phyloP scores from a whole-genome alignment of 371 early-diverging fungal species.

The Entomophthora muscae region DNA sequence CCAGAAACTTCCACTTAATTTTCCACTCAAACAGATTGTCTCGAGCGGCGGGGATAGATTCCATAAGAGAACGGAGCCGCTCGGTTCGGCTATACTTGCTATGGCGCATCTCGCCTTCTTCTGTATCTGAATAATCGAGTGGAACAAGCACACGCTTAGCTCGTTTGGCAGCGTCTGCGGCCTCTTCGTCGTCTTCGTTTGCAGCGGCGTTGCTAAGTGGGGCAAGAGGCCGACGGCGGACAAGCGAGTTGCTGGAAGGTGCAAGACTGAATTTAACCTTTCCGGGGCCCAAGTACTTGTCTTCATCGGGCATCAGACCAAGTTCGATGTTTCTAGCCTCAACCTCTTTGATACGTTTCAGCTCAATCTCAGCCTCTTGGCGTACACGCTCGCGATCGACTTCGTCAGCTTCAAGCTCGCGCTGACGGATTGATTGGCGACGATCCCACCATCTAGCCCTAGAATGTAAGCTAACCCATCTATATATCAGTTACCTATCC shows the following conservation, averaged over 20 bases:
- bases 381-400: conserved; percentile 16
- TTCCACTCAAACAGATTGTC: conserved; percentile 52
- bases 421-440: conserved; percentile 32
- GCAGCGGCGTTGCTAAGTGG: conserved; percentile 24
- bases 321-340: conserved; percentile 10
- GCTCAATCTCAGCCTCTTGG: conserved; percentile 9
- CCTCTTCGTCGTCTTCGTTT: conserved; percentile 35
- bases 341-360: neutral
- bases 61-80: conserved; percentile 24
- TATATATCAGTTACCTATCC: conserved; percentile 26
- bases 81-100: conserved; percentile 10
- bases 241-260: conserved; percentile 9
- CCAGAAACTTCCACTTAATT: conserved; percentile 57
- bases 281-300: conserved; percentile 7
- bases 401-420: conserved; percentile 29
- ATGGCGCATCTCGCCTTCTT: conserved; percentile 11
- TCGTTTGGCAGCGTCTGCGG: conserved; percentile 16
- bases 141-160: conserved; percentile 40
- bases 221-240: conserved; percentile 13
- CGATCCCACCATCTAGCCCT: conserved; percentile 50
- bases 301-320: conserved; percentile 4
- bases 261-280: conserved; percentile 9
- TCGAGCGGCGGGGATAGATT: conserved; percentile 57
- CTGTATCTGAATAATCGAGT: conserved; percentile 32
- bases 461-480: conserved; percentile 5